phyloP scores from a whole-genome alignment of 306 rosid genomes.

The Spatholobus suberectus region DNA sequence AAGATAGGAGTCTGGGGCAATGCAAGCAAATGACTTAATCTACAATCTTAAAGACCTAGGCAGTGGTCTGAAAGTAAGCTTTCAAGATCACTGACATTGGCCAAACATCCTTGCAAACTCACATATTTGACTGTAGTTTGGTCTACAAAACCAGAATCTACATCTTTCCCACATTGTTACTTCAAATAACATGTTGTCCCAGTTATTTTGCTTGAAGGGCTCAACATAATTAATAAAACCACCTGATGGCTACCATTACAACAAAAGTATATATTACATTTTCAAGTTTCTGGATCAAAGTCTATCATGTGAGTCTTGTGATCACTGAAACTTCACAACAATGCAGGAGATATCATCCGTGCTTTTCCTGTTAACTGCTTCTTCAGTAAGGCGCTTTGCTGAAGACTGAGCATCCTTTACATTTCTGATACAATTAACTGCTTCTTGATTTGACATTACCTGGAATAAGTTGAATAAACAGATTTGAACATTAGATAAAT shows the following conservation, averaged over 20 bases:
- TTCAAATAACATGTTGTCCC: background rate
- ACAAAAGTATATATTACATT: slow-evolving; percentile 38
- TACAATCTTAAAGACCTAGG: slow-evolving; percentile 19
- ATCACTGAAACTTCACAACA: slow-evolving; percentile 76
- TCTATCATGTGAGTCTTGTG: slow-evolving; percentile 25
- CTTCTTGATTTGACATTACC: slow-evolving; percentile 98
- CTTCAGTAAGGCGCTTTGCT: slow-evolving; percentile 85
- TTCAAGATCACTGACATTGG: slow-evolving; percentile 28
- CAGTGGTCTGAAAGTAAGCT: background rate
- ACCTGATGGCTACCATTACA: slow-evolving; percentile 31
- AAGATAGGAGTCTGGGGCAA: background rate
- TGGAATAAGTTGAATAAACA: slow-evolving; percentile 42
- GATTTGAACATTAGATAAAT: background rate
- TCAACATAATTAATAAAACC: slow-evolving; percentile 30
- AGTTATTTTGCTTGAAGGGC: slow-evolving; percentile 31
- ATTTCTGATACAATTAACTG: slow-evolving; percentile 65
- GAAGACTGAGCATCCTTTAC: slow-evolving; percentile 88
- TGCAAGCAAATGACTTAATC: slow-evolving; percentile 2
- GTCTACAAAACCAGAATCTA: slow-evolving; percentile 22
- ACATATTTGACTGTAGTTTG: slow-evolving; percentile 29
- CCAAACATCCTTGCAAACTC: slow-evolving; percentile 39
- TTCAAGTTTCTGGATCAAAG: slow-evolving; percentile 37
- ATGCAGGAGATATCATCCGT: slow-evolving; percentile 84
- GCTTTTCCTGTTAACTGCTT: slow-evolving; percentile 87
- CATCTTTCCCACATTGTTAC: slow-evolving; percentile 23